These are phyloP conservation scores for Glycine latifolia DNA, from an alignment of 306 rosid genomes.

Conservation along the genomic window DNA sequence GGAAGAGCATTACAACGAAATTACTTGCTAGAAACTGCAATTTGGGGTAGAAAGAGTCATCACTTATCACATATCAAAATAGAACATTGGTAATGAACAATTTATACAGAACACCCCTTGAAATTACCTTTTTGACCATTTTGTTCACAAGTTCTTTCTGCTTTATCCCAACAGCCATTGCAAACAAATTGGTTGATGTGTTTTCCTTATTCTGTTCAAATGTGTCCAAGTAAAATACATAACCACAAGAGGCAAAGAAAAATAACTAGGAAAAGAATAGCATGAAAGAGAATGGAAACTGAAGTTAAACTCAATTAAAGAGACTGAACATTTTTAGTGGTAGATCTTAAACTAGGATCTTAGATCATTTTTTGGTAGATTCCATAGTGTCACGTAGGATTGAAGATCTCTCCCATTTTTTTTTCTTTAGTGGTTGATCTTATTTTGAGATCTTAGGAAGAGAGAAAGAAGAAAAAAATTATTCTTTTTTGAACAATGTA, in stretches of 20 bases:
- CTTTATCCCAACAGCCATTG: slow-evolving; percentile 70
- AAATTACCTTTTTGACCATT: slow-evolving; percentile 76
- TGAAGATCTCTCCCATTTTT: too few species aligned
- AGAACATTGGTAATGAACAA: not conserved
- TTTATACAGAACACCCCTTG: not conserved
- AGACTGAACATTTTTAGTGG: too few species aligned
- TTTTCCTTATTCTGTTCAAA: slow-evolving; percentile 51
- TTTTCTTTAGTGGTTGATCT: too few species aligned
- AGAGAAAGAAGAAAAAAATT: too few species aligned
- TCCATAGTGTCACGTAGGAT: too few species aligned
- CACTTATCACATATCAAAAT: not conserved
- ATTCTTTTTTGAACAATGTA: too few species aligned
- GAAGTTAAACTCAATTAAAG: slow-evolving; percentile 9
- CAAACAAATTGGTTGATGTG: slow-evolving; percentile 57
- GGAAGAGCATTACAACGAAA: slow-evolving; percentile 79
- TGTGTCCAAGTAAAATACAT: slow-evolving; percentile 20
- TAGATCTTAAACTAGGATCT: too few species aligned
- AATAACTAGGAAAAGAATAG: not conserved
- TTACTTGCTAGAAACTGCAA: slow-evolving; percentile 73
- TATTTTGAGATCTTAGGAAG: too few species aligned
- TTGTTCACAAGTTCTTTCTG: slow-evolving; percentile 69
- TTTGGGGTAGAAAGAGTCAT: slow-evolving; percentile 25
- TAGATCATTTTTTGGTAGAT: too few species aligned
- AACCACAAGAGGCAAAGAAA: too few species aligned
- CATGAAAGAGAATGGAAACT: slow-evolving; percentile 16